phyloP scores from a whole-genome alignment of 345 rosid genomes.

The Cardamine resedifolia region DNA sequence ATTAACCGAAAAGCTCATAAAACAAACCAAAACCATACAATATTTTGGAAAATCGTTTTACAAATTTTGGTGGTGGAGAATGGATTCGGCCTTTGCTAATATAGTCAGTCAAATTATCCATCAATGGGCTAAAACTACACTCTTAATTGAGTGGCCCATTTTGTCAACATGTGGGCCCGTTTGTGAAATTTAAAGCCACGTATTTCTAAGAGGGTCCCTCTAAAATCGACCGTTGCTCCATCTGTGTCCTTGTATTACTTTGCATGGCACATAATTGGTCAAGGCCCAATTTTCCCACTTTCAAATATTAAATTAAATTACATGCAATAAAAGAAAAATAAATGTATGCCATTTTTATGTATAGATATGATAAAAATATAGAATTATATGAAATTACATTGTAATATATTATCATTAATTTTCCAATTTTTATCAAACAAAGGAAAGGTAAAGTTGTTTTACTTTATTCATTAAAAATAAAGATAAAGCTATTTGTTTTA shows the following conservation, averaged over 20 bases:
- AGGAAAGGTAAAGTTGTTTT: background rate
- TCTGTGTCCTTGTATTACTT: constrained; percentile 26
- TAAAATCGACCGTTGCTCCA: constrained; percentile 26
- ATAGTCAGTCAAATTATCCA: constrained; percentile 2
- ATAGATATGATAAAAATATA: background rate
- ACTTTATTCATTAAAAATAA: background rate
- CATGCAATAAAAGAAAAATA: background rate
- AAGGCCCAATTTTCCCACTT: constrained; percentile 1
- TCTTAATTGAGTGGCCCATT: constrained; percentile 18
- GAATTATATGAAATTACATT: too few relatives aligned
- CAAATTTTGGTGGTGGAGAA: constrained; percentile 4
- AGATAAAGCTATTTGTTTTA: background rate
- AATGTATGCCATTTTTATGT: background rate
- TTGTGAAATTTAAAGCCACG: constrained; percentile 28
- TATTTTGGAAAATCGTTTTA: background rate
- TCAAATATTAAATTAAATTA: too few relatives aligned
- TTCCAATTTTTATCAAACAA: background rate
- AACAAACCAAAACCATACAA: background rate
- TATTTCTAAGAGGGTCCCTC: constrained; percentile 11
- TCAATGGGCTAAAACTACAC: constrained; percentile 12
- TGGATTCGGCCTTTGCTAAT: background rate
- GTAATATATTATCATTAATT: background rate
- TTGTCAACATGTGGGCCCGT: constrained; percentile 24
- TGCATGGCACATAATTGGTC: constrained; percentile 29
- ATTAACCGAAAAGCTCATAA: background rate